phyloP scores from a whole-genome alignment of 805 yeast species.

The Vanderwaltozyma tropicalis region DNA sequence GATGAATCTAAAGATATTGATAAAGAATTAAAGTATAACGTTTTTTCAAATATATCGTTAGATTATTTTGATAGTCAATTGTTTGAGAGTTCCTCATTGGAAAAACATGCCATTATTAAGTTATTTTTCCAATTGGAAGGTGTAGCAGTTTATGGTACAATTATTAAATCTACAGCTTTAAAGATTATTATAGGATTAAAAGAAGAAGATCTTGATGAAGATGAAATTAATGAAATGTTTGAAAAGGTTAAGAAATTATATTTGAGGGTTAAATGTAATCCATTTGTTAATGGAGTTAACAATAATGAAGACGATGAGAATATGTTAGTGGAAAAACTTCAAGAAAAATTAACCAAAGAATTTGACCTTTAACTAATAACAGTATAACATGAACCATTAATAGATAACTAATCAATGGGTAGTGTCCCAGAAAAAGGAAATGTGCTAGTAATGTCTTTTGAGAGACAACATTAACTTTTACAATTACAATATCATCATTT shows the following conservation, averaged over 20 bases:
- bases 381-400: not conserved
- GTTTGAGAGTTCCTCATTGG: slow-evolving; percentile 8
- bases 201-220: slow-evolving; percentile 5
- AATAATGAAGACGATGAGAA: slow-evolving; percentile 3
- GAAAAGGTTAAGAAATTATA: slow-evolving; percentile 17
- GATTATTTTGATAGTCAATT: slow-evolving; percentile 25
- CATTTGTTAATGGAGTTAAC: slow-evolving; percentile 10
- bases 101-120: slow-evolving; percentile 11
- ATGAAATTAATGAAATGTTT: slow-evolving; percentile 12
- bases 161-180: slow-evolving; percentile 21
- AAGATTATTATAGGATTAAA: slow-evolving; percentile 24
- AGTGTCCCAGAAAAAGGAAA: too few relatives aligned
- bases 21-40: slow-evolving; percentile 21
- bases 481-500: too few relatives aligned
- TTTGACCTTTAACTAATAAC: not conserved
- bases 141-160: slow-evolving; percentile 21
- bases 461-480: too few relatives aligned
- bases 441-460: too few relatives aligned
- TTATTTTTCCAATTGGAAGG: slow-evolving; percentile 23
- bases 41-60: slow-evolving; percentile 24
- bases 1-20: slow-evolving; percentile 12
- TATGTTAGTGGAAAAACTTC: slow-evolving; percentile 10
- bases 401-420: too few relatives aligned
- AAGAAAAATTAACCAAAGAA: slow-evolving; percentile 9
- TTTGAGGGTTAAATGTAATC: slow-evolving; percentile 19